Evolutionary conservation across 345 rosid genomes (phyloP).

Genomic region (Lepidium sativum): DNA sequence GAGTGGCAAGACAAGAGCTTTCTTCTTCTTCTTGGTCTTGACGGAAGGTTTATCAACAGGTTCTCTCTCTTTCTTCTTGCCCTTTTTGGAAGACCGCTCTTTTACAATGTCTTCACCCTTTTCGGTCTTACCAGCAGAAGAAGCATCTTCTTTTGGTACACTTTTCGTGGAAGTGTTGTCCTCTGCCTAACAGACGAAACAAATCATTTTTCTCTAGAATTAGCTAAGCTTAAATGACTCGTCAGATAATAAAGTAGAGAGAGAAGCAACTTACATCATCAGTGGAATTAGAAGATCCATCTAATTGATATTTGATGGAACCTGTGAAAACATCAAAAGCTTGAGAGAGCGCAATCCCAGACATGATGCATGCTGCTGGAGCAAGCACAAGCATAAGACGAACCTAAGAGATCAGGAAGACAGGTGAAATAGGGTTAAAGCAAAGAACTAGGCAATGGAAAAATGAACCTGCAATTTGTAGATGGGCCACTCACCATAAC

Average conservation of each 20-base stretch:
- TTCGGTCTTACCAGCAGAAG: slow-evolving; percentile 34
- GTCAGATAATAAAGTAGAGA: slow-evolving; percentile 6
- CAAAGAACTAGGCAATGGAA: background rate
- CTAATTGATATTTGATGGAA: slow-evolving; percentile 86
- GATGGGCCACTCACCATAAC: slow-evolving; percentile 71
- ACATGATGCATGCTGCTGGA: slow-evolving; percentile 98
- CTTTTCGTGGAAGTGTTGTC: slow-evolving; percentile 36
- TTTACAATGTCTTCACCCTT: slow-evolving; percentile 43
- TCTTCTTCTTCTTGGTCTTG: slow-evolving; percentile 51
- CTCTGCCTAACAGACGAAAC: slow-evolving; percentile 47
- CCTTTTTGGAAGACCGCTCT: slow-evolving; percentile 53
- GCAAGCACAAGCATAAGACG: slow-evolving; percentile 99
- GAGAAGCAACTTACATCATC: slow-evolving; percentile 45
- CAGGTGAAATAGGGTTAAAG: slow-evolving; percentile 1
- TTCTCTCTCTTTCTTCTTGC: slow-evolving; percentile 65
- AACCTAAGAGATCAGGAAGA: slow-evolving; percentile 45
- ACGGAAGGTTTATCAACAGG: slow-evolving; percentile 44
- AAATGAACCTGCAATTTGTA: background rate
- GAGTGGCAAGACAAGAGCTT: slow-evolving; percentile 78
- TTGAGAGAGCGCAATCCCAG: slow-evolving; percentile 98
- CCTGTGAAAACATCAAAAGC: slow-evolving; percentile 84
- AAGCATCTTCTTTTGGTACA: slow-evolving; percentile 31
- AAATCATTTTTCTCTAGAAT: slow-evolving; percentile 12
- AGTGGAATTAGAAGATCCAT: slow-evolving; percentile 37
- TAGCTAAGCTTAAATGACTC: slow-evolving; percentile 14